These are phyloP conservation scores for Metschnikowia drakensbergensis DNA, from an alignment of 805 yeast species.

Conservation along the genomic window DNA sequence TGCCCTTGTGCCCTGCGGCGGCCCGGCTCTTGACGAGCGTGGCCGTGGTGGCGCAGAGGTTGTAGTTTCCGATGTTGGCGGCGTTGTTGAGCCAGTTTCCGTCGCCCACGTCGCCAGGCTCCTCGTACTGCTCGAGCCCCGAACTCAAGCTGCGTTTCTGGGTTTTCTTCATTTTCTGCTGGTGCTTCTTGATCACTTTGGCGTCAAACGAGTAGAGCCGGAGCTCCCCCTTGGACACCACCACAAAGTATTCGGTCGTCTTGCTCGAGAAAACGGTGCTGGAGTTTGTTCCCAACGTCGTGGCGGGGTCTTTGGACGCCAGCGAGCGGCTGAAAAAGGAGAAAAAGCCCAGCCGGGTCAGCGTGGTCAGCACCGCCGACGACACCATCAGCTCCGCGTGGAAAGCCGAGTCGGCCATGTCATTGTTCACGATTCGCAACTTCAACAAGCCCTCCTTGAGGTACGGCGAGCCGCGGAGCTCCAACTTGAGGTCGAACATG, in stretches of 20 bases:
- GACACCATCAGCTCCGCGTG: conserved; percentile 7
- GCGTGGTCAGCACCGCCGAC: conserved; percentile 11
- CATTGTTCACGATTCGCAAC: conserved; percentile 36
- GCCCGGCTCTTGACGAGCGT: conserved; percentile 26
- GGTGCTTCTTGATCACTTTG: conserved; percentile 39
- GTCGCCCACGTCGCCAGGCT: conserved; percentile 43
- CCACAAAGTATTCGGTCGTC: conserved; percentile 52
- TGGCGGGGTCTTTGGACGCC: background rate
- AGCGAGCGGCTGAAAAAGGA: conserved; percentile 19
- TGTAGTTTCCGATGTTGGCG: conserved; percentile 49
- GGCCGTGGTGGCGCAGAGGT: conserved; percentile 51
- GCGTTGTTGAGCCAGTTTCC: conserved; percentile 72
- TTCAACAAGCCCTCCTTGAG: conserved; percentile 67
- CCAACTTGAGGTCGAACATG: conserved; percentile 56
- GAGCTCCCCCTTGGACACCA: conserved; percentile 64
- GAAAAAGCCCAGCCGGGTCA: conserved; percentile 13
- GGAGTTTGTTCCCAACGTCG: conserved; percentile 11
- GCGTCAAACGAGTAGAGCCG: conserved; percentile 54
- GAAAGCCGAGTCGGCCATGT: conserved; percentile 27
- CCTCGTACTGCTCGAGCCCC: conserved; percentile 22
- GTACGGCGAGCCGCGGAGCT: conserved; percentile 72
- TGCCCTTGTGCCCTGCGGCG: conserved; percentile 17
- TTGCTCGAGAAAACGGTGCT: conserved; percentile 24
- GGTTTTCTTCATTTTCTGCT: conserved; percentile 24
- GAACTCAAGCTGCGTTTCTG: conserved; percentile 22